Evolutionary conservation across 768 basidiomycete genomes (phyloP).

Genomic region (Auriscalpium vulgare): DNA sequence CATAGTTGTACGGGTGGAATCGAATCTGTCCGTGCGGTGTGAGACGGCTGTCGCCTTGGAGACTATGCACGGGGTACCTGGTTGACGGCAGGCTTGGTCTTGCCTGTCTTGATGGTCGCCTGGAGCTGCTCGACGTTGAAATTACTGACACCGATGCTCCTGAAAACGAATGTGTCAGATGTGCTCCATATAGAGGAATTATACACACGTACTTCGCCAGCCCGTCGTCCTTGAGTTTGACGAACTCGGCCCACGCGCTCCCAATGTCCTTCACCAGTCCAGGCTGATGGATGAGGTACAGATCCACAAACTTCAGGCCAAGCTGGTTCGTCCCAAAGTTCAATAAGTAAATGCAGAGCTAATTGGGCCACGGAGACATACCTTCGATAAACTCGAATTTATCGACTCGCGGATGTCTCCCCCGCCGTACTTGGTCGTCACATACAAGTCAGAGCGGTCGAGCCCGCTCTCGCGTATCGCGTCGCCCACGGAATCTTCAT

Average conservation of each 20-base stretch:
- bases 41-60: neutral
- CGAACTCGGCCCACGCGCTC: slow-evolving; percentile 42
- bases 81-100: slow-evolving; percentile 50
- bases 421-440: slow-evolving; percentile 35
- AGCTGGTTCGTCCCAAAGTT: slow-evolving; percentile 29
- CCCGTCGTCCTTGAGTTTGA: slow-evolving; percentile 34
- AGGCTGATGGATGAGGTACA: slow-evolving; percentile 56
- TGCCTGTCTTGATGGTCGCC: slow-evolving; percentile 34
- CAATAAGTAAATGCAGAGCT: neutral
- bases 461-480: slow-evolving; percentile 5
- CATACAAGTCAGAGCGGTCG: slow-evolving; percentile 16
- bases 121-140: slow-evolving; percentile 42
- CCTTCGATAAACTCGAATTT: slow-evolving; percentile 36
- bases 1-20: slow-evolving; percentile 60
- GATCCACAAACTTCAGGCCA: slow-evolving; percentile 43
- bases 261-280: slow-evolving; percentile 25
- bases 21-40: slow-evolving; percentile 34
- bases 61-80: slow-evolving; percentile 30
- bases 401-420: slow-evolving; percentile 29
- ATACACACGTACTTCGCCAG: slow-evolving; percentile 13
- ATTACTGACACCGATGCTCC: slow-evolving; percentile 60
- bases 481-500: slow-evolving; percentile 1
- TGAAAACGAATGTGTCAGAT: slow-evolving; percentile 13
- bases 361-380: slow-evolving; percentile 10
- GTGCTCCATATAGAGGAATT: neutral